Percentiles rank a stretch among this genome's conserved stretches.
Conservation (phyloP, 208 protist genomes). For the Trypanosomatidae sp. region DNA sequence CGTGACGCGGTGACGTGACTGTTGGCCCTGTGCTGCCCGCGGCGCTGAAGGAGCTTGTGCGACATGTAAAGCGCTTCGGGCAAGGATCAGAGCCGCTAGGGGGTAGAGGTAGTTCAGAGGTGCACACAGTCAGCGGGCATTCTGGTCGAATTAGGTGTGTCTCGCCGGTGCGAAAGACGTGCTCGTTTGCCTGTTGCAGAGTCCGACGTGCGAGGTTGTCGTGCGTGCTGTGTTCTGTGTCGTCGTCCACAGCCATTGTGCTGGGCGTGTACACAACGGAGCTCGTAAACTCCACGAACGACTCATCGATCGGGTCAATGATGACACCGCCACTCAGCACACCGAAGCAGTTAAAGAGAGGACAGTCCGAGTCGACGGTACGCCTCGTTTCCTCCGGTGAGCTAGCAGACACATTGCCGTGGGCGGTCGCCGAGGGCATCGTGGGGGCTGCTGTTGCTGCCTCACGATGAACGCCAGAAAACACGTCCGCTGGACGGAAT, state of each 20-base stretch:
- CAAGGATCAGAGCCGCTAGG: background rate
- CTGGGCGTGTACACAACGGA: conserved; percentile 22
- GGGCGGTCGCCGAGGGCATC: background rate
- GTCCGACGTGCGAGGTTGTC: background rate
- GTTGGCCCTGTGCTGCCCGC: background rate
- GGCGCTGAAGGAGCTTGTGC: background rate
- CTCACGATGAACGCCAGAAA: conserved; percentile 39
- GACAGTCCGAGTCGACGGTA: conserved; percentile 37
- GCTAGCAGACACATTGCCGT: background rate
- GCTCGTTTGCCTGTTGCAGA: conserved; percentile 15
- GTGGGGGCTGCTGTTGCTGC: background rate
- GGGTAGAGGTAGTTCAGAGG: conserved; percentile 19
- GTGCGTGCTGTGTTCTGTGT: background rate
- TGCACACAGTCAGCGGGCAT: conserved; percentile 21
- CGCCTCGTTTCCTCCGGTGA: background rate
- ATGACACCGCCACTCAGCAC: conserved; percentile 68
- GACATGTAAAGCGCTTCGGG: too few species aligned
- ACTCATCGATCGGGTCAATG: conserved; percentile 27
- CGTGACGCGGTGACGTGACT: conserved; percentile 7
- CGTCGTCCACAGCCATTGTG: background rate
- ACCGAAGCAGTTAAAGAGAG: conserved; percentile 63
- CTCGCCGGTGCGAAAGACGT: conserved; percentile 11
- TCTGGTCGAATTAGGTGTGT: conserved; percentile 11
- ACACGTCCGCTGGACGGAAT: conserved; percentile 72
- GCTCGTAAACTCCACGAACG: conserved; percentile 61